Percentiles rank a stretch among this genome's conserved stretches.
Evolutionary conservation across 306 rosid genomes (phyloP).

Genomic region (Lupinus albus): DNA sequence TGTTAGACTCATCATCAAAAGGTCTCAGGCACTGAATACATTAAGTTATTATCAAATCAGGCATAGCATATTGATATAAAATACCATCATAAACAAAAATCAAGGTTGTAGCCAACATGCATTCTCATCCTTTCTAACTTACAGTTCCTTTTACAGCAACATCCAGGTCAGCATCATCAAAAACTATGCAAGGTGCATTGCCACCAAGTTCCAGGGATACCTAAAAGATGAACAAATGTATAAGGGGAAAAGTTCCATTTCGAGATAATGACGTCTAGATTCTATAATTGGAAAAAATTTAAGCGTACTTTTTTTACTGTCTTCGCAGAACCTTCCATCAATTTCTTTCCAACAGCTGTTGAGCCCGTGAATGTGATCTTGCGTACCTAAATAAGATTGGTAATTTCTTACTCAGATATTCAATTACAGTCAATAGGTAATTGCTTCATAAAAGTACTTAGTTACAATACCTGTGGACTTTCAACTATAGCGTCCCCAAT

Average conservation of each 20-base stretch:
- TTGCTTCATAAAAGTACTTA: constrained; percentile 22
- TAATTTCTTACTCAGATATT: constrained; percentile 33
- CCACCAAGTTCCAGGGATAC: constrained; percentile 98
- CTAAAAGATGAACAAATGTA: constrained; percentile 43
- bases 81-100: constrained; percentile 26
- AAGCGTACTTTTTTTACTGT: constrained; percentile 84
- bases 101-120: constrained; percentile 30
- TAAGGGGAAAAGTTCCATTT: constrained; percentile 15
- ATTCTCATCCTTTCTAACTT: constrained; percentile 49
- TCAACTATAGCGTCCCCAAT: constrained; percentile 84
- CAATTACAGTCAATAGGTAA: constrained; percentile 34
- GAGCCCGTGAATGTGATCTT: constrained; percentile 98
- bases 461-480: constrained; percentile 72
- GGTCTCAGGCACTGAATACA: background rate
- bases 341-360: constrained; percentile 94
- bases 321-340: constrained; percentile 94
- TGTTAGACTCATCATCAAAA: constrained; percentile 6
- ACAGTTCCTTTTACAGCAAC: constrained; percentile 95
- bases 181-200: constrained; percentile 93
- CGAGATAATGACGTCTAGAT: constrained; percentile 28
- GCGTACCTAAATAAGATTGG: constrained; percentile 67
- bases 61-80: background rate
- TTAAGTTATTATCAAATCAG: background rate
- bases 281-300: constrained; percentile 34
- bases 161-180: constrained; percentile 95